These are phyloP conservation scores for Cryphonectria japonica DNA, from an alignment of 2,329 filamentous ascomycete genomes.

Conservation along the genomic window DNA sequence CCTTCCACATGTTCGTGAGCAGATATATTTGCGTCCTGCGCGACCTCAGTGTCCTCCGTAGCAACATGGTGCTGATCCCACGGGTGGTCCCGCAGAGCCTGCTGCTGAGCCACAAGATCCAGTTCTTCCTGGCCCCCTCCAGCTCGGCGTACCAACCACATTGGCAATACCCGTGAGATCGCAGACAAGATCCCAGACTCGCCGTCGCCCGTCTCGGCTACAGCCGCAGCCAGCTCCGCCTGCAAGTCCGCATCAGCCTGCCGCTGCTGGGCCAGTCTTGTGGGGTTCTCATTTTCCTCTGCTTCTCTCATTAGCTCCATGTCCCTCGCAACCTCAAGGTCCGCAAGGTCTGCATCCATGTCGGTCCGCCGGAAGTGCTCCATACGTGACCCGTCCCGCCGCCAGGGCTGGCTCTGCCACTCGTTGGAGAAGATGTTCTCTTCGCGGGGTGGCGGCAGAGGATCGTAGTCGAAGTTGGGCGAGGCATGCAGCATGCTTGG, in stretches of 20 bases:
- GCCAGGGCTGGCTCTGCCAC: slow-evolving; percentile 50
- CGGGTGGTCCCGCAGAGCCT: slow-evolving; percentile 8
- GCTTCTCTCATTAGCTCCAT: slow-evolving; percentile 4
- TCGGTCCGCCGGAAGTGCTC: slow-evolving; percentile 9
- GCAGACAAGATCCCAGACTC: slow-evolving; percentile 13
- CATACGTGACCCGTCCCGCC: not conserved
- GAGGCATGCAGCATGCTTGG: slow-evolving; percentile 63
- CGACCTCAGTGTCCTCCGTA: not conserved
- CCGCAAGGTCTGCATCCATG: slow-evolving; percentile 12
- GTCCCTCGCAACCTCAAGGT: slow-evolving; percentile 11
- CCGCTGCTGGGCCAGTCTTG: no score
- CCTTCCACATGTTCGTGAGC: not conserved
- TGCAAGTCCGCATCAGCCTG: not conserved
- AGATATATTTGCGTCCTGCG: not conserved
- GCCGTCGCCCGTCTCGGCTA: not conserved
- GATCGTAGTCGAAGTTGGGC: slow-evolving; percentile 79
- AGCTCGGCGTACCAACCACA: slow-evolving; percentile 16
- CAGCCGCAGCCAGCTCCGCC: slow-evolving; percentile 7
- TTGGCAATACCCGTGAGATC: slow-evolving; percentile 18
- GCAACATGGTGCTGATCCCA: slow-evolving; percentile 8
- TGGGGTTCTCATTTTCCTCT: not conserved
- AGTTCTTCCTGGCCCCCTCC: not conserved
- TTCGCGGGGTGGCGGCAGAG: slow-evolving; percentile 69
- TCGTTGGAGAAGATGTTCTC: slow-evolving; percentile 56
- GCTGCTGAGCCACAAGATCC: slow-evolving; percentile 1